Evolutionary conservation across 2,329 filamentous ascomycete species (phyloP).

Genomic region (Exophiala alcalophila): DNA sequence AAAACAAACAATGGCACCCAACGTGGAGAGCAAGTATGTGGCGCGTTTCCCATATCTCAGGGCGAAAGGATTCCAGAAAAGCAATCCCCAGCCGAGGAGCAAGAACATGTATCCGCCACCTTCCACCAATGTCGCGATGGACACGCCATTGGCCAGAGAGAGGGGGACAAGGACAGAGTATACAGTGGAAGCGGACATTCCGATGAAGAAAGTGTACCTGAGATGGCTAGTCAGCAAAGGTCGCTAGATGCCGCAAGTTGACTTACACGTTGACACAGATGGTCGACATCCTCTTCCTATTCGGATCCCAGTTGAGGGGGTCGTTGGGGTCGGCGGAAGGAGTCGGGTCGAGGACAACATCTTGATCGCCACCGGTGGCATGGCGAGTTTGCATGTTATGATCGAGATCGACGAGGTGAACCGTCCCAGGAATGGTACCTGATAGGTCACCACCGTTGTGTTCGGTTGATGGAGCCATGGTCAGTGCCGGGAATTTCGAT

Average conservation of each 20-base stretch:
- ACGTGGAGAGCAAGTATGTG: conserved; percentile 29
- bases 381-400: conserved; percentile 27
- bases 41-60: conserved; percentile 42
- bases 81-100: conserved; percentile 42
- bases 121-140: conserved; percentile 44
- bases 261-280: conserved; percentile 35
- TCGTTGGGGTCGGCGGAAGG: conserved; percentile 41
- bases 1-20: conserved; percentile 32
- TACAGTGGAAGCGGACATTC: conserved; percentile 34
- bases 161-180: conserved; percentile 40
- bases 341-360: conserved; percentile 36
- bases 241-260: conserved; percentile 32
- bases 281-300: conserved; percentile 35
- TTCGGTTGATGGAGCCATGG: no score
- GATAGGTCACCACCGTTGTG: no score
- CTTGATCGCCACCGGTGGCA: conserved; percentile 23
- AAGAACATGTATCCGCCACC: conserved; percentile 46
- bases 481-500: no score
- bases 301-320: conserved; percentile 39
- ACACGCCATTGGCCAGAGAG: conserved; percentile 43
- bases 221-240: conserved; percentile 3
- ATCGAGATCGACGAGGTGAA: conserved; percentile 37
- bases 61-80: conserved; percentile 50
- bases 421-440: conserved; percentile 38
- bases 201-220: conserved; percentile 40